Conservation (phyloP, 768 basidiomycete species). For the Clitopilus passeckerianus region DNA sequence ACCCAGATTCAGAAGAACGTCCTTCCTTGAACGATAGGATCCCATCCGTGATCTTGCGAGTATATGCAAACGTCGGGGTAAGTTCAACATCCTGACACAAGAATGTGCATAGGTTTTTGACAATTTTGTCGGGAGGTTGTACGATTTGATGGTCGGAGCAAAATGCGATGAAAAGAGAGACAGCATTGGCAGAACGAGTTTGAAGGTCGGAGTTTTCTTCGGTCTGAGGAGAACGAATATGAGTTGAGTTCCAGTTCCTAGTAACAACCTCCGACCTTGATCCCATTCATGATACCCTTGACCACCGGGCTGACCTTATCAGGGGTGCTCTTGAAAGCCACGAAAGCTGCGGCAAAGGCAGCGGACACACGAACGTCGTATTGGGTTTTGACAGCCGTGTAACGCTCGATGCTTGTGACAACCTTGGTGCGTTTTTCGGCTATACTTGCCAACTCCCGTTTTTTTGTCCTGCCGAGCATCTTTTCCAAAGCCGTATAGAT, state of each 20-base stretch:
- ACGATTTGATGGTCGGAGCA: constrained; percentile 67
- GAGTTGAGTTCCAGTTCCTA: neutral
- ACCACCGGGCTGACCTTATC: constrained; percentile 95
- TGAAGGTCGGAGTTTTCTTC: constrained; percentile 91
- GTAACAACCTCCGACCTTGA: constrained; percentile 64
- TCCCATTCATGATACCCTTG: constrained; percentile 94
- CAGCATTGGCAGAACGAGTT: constrained; percentile 78
- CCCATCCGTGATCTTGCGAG: constrained; percentile 57
- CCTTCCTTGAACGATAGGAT: constrained; percentile 65
- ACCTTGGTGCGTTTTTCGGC: constrained; percentile 72
- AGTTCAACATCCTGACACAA: constrained; percentile 87
- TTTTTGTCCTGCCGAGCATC: constrained; percentile 71
- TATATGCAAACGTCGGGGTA: constrained; percentile 83
- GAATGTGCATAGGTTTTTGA: constrained; percentile 96
- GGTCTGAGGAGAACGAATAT: constrained; percentile 36
- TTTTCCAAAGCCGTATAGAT: constrained; percentile 76
- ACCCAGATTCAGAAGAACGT: neutral
- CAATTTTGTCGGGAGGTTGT: constrained; percentile 92
- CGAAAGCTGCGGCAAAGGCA: constrained; percentile 86
- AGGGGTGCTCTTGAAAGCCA: constrained; percentile 81
- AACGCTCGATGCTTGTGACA: constrained; percentile 68
- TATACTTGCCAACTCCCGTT: constrained; percentile 67
- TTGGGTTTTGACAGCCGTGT: constrained; percentile 75
- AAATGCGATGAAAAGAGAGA: constrained; percentile 85
- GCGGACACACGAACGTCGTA: constrained; percentile 87